Percentiles rank a stretch among this genome's conserved stretches.
Evolutionary conservation across 2,329 filamentous ascomycete species (phyloP).

Genomic region (Fusarium ramigenum): DNA sequence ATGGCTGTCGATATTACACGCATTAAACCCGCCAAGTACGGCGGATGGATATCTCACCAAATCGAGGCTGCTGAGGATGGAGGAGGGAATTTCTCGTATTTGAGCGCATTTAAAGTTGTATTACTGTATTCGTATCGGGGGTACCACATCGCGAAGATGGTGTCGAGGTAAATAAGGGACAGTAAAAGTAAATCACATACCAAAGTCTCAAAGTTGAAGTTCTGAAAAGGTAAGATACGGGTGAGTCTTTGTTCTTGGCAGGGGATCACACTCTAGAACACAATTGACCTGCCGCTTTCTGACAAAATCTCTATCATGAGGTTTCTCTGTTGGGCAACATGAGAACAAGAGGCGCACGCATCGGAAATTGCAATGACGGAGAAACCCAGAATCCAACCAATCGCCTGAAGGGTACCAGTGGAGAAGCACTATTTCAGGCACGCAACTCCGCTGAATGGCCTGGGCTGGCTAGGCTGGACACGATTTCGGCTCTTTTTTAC

Average conservation of each 20-base stretch:
- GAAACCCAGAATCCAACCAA: constrained; percentile 28
- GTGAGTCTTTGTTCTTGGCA: constrained; percentile 11
- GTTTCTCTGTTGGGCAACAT: not conserved
- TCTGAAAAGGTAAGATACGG: not conserved
- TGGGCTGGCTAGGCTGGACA: not conserved
- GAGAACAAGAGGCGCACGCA: not conserved
- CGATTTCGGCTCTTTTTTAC: not conserved
- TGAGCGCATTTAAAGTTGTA: constrained; percentile 10
- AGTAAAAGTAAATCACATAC: not conserved
- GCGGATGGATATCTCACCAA: not conserved
- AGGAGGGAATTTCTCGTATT: constrained; percentile 13
- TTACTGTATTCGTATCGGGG: not conserved
- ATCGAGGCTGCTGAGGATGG: not conserved
- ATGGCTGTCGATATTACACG: constrained; percentile 9
- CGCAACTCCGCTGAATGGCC: constrained; percentile 23
- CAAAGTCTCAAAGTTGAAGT: not conserved
- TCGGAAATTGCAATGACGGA: constrained; percentile 41
- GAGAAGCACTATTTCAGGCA: constrained; percentile 24
- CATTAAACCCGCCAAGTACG: constrained; percentile 4
- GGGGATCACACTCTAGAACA: not conserved
- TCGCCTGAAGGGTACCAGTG: not conserved
- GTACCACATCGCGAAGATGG: not conserved
- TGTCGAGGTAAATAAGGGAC: not conserved
- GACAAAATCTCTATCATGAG: constrained; percentile 4
- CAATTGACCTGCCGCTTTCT: constrained; percentile 18